Evolutionary conservation across 306 rosid genomes (phyloP).

Genomic region (Trichosanthes cucumerina): DNA sequence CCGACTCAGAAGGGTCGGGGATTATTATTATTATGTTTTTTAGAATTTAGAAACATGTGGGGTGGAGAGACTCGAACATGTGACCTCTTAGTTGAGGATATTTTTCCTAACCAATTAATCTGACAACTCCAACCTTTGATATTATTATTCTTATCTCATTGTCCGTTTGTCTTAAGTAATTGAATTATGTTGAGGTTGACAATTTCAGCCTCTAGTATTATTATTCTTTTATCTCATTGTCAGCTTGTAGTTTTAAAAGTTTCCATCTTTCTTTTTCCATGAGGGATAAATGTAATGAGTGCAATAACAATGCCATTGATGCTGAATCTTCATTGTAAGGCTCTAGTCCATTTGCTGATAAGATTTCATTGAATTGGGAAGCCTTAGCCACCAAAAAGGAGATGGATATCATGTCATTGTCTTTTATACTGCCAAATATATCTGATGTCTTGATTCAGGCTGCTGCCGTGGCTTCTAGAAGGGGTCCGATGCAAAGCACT

Average conservation of each 20-base stretch:
- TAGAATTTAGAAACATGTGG: too few relatives aligned
- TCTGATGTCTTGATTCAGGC: not conserved
- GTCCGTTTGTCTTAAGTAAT: not conserved
- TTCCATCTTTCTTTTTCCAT: not conserved
- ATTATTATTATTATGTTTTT: not conserved
- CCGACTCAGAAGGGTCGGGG: not conserved
- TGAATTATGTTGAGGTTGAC: too few relatives aligned
- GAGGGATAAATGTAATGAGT: not conserved
- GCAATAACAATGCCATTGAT: not conserved
- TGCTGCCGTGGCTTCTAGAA: not conserved
- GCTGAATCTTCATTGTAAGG: not conserved
- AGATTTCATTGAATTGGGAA: not conserved
- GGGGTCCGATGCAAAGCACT: conserved; percentile 8
- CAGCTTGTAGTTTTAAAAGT: too few relatives aligned
- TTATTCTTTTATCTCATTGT: too few relatives aligned
- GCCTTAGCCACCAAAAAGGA: not conserved
- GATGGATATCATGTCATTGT: not conserved
- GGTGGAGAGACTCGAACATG: too few relatives aligned
- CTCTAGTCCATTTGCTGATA: not conserved
- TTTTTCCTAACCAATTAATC: too few relatives aligned
- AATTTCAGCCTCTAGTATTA: too few relatives aligned
- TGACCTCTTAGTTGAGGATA: too few relatives aligned
- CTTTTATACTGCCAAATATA: not conserved
- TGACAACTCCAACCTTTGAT: too few relatives aligned
- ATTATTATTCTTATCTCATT: not conserved